A percentile compares a stretch with the other conserved stretches of the same genome.
These are phyloP conservation scores for Aspergillus felis DNA, from an alignment of 2,329 filamentous ascomycete genomes.

Conservation along the genomic window DNA sequence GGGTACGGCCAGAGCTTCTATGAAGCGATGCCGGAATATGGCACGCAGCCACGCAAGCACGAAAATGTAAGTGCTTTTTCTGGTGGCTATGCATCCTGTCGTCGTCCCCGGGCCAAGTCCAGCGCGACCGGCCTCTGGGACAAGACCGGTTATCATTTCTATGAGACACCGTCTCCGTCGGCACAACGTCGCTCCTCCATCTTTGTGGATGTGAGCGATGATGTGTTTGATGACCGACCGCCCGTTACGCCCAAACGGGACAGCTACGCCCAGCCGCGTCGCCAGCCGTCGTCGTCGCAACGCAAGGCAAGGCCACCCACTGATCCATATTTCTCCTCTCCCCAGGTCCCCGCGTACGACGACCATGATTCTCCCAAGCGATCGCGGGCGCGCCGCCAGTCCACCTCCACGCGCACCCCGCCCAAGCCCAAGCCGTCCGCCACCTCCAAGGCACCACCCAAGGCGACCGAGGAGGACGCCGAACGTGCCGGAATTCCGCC, in stretches of 20 bases:
- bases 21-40: conserved; percentile 46
- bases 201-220: conserved; percentile 55
- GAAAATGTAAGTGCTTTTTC: conserved; percentile 65
- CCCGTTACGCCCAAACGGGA: conserved; percentile 20
- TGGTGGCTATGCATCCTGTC: conserved; percentile 36
- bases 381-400: conserved; percentile 52
- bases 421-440: conserved; percentile 40
- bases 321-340: conserved; percentile 50
- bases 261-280: conserved; percentile 16
- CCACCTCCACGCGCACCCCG: conserved; percentile 47
- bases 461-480: conserved; percentile 64
- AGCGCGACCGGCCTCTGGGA: conserved; percentile 23
- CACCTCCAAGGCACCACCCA: conserved; percentile 37
- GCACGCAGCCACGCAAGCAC: conserved; percentile 51
- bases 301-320: conserved; percentile 42
- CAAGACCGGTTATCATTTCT: conserved; percentile 8
- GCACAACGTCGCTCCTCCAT: conserved; percentile 48
- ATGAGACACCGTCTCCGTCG: conserved; percentile 27
- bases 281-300: conserved; percentile 31
- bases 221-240: conserved; percentile 47
- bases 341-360: conserved; percentile 54
- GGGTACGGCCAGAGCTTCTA: conserved; percentile 46
- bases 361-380: conserved; percentile 48
- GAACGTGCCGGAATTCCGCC: conserved; percentile 67
- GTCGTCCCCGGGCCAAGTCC: conserved; percentile 49